A percentile compares a stretch with the other conserved stretches of the same genome.
phyloP scores from a whole-genome alignment of 331 rosid species.

The Dryas integrifolia region DNA sequence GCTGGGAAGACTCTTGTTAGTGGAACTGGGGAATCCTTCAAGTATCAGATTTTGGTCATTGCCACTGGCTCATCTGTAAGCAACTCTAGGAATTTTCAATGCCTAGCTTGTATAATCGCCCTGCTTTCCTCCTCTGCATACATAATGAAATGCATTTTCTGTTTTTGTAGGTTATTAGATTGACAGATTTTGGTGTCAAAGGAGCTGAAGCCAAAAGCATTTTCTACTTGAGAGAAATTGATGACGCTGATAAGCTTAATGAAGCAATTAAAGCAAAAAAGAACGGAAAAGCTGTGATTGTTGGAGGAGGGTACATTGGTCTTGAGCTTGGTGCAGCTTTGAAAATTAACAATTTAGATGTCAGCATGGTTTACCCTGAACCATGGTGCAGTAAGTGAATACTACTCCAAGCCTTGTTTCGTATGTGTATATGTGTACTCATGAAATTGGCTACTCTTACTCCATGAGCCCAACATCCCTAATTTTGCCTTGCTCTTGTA shows the following conservation, averaged over 20 bases:
- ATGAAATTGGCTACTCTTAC: background rate
- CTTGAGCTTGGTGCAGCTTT: slow-evolving; percentile 91
- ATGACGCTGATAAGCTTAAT: slow-evolving; percentile 77
- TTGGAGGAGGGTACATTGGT: slow-evolving; percentile 98
- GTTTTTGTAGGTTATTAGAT: slow-evolving; percentile 62
- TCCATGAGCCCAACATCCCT: background rate
- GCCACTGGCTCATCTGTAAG: slow-evolving; percentile 94
- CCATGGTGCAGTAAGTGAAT: slow-evolving; percentile 95
- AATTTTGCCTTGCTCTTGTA: slow-evolving; percentile 33
- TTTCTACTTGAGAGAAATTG: slow-evolving; percentile 87
- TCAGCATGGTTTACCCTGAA: slow-evolving; percentile 93
- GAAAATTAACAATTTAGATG: slow-evolving; percentile 72
- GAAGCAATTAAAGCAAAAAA: slow-evolving; percentile 75
- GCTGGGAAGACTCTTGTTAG: slow-evolving; percentile 65
- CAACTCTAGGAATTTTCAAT: slow-evolving; percentile 13
- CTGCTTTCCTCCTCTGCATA: background rate
- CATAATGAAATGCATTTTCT: slow-evolving; percentile 15
- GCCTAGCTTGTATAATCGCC: background rate
- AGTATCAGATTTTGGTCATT: slow-evolving; percentile 64
- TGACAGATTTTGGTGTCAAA: slow-evolving; percentile 85
- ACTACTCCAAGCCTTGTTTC: slow-evolving; percentile 5
- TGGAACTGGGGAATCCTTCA: slow-evolving; percentile 64
- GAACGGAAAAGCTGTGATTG: slow-evolving; percentile 85
- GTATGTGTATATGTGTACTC: background rate
- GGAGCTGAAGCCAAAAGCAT: slow-evolving; percentile 98